Evolutionary conservation across 495 filamentous ascomycete genomes (phyloP).

Genomic region (Trichocladium uniseriatum): DNA sequence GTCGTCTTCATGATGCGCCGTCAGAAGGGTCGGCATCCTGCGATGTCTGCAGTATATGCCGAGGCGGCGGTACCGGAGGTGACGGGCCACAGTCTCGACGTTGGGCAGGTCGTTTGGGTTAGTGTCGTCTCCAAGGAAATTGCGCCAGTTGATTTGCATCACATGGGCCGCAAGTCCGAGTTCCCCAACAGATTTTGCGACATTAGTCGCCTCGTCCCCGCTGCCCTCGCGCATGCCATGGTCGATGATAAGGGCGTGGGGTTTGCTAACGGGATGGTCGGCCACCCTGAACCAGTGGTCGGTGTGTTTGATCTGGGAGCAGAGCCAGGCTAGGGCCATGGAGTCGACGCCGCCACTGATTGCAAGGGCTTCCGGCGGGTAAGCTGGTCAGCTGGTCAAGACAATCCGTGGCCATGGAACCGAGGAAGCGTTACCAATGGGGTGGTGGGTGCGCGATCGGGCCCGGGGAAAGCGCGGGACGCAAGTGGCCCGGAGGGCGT

Average conservation of each 20-base stretch:
- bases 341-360: constrained; percentile 93
- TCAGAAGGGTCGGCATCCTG: constrained; percentile 47
- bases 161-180: constrained; percentile 20
- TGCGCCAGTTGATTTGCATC: constrained; percentile 32
- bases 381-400: neutral
- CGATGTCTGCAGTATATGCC: constrained; percentile 48
- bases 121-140: constrained; percentile 4
- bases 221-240: constrained; percentile 66
- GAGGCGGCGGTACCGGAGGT: constrained; percentile 60
- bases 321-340: constrained; percentile 84
- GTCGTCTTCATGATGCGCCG: constrained; percentile 81
- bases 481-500: constrained; percentile 44
- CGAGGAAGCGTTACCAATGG: constrained; percentile 24
- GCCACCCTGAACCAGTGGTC: constrained; percentile 21
- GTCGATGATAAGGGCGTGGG: constrained; percentile 67
- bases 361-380: constrained; percentile 52
- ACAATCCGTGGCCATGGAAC: neutral
- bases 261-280: constrained; percentile 31
- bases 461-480: constrained; percentile 30
- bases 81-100: constrained; percentile 72
- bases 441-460: constrained; percentile 16
- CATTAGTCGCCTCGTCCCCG: constrained; percentile 52
- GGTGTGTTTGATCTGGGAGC: constrained; percentile 29
- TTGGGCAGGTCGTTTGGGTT: constrained; percentile 43
- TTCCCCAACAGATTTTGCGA: constrained; percentile 43